A percentile compares a stretch with the other conserved stretches of the same genome.
phyloP scores from a whole-genome alignment of 345 rosid genomes.

The Lenwebbia sp. region DNA sequence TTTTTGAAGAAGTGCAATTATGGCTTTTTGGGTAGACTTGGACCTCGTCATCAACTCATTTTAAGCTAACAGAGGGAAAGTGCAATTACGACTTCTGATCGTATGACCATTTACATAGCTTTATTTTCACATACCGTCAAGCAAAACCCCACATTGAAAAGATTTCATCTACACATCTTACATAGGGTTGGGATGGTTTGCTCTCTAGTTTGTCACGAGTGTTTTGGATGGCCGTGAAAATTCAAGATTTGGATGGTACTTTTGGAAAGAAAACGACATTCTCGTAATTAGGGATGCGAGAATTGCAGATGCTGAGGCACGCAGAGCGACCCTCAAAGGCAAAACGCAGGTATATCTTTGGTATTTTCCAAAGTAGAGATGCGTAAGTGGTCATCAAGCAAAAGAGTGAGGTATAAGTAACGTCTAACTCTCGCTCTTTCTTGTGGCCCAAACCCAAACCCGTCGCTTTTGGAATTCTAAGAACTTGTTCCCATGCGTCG shows the following conservation, averaged over 20 bases:
- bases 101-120: background rate
- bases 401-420: background rate
- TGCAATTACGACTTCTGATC: background rate
- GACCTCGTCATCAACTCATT: background rate
- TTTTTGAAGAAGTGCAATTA: background rate
- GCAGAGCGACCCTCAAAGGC: background rate
- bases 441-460: background rate
- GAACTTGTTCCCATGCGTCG: background rate
- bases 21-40: background rate
- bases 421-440: background rate
- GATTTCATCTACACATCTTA: background rate
- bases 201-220: background rate
- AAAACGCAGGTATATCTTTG: background rate
- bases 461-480: background rate
- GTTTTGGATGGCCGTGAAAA: background rate
- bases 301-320: fast-evolving
- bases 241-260: background rate
- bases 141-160: background rate
- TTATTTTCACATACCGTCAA: background rate
- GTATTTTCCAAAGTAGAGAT: background rate
- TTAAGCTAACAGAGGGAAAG: background rate
- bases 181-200: background rate
- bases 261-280: background rate
- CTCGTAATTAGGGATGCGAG: background rate
- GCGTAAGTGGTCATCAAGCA: background rate